Percentiles rank a stretch among this genome's conserved stretches.
phyloP scores from a whole-genome alignment of 371 early-diverging fungal species.

The Saksenaea oblongispora region DNA sequence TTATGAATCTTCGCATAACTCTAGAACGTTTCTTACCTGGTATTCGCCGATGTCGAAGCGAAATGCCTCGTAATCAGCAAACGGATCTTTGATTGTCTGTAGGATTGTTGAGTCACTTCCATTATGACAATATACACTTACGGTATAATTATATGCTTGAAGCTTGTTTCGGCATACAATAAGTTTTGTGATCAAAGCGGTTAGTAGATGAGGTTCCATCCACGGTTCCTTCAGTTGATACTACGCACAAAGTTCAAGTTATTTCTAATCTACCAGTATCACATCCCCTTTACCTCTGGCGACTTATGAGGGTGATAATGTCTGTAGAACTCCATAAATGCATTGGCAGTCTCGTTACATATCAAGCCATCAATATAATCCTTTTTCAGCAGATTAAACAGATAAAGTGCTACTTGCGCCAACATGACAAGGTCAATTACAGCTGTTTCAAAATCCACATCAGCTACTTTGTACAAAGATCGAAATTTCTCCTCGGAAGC shows the following conservation, averaged over 20 bases:
- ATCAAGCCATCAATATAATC: conserved; percentile 62
- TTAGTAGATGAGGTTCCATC: conserved; percentile 62
- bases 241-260: conserved; percentile 5
- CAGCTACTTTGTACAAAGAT: conserved; percentile 61
- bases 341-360: conserved; percentile 60
- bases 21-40: conserved; percentile 38
- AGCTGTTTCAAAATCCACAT: conserved; percentile 53
- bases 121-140: conserved; percentile 13
- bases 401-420: conserved; percentile 56
- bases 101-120: background rate
- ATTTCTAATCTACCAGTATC: background rate
- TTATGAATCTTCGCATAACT: background rate
- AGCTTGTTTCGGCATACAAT: conserved; percentile 58
- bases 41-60: conserved; percentile 53
- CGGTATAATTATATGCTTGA: conserved; percentile 60
- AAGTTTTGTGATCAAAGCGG: conserved; percentile 60
- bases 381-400: conserved; percentile 52
- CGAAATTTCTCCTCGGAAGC: conserved; percentile 69
- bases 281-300: conserved; percentile 41
- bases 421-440: conserved; percentile 56
- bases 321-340: conserved; percentile 52
- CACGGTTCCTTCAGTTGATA: conserved; percentile 44
- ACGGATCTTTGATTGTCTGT: conserved; percentile 64
- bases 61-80: conserved; percentile 58
- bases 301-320: conserved; percentile 50